Conservation (phyloP, 2,329 filamentous ascomycete species). For the Botrytis deweyae region DNA sequence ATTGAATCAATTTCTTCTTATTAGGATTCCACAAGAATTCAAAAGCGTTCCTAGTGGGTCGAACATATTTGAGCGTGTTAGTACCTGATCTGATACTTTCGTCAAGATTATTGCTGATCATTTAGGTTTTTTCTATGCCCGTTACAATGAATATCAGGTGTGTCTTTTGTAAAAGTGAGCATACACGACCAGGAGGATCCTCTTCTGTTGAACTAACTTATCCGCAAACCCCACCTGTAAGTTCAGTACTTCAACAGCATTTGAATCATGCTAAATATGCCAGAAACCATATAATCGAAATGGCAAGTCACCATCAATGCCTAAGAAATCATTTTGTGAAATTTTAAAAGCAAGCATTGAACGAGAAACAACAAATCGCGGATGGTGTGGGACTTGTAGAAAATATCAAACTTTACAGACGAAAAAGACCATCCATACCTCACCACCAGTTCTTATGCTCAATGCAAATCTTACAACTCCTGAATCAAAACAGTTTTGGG, state of each 20-base stretch:
- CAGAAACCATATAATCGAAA: conserved; percentile 52
- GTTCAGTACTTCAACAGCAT: conserved; percentile 24
- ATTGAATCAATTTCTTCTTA: conserved; percentile 80
- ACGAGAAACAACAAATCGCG: conserved; percentile 80
- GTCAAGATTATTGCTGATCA: conserved; percentile 31
- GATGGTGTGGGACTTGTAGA: conserved; percentile 90
- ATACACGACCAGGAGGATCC: conserved; percentile 72
- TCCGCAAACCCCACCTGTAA: conserved; percentile 47
- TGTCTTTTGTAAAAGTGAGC: conserved; percentile 84
- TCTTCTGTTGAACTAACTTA: conserved; percentile 87
- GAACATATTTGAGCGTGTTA: conserved; percentile 67
- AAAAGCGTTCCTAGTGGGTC: conserved; percentile 63
- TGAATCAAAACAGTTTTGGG: conserved; percentile 80
- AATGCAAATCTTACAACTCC: conserved; percentile 74
- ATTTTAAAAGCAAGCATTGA: conserved; percentile 92
- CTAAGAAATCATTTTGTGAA: conserved; percentile 74
- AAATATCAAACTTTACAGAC: conserved; percentile 87
- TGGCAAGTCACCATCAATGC: conserved; percentile 52
- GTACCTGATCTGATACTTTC: background rate
- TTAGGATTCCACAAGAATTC: conserved; percentile 76
- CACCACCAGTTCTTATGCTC: conserved; percentile 84
- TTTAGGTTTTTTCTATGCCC: conserved; percentile 63
- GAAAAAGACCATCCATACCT: conserved; percentile 76
- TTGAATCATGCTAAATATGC: conserved; percentile 24
- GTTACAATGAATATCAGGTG: conserved; percentile 77